Percentiles rank a stretch among this genome's conserved stretches.
Conservation (phyloP, 2,329 filamentous ascomycete species). For the Cytospora mali region DNA sequence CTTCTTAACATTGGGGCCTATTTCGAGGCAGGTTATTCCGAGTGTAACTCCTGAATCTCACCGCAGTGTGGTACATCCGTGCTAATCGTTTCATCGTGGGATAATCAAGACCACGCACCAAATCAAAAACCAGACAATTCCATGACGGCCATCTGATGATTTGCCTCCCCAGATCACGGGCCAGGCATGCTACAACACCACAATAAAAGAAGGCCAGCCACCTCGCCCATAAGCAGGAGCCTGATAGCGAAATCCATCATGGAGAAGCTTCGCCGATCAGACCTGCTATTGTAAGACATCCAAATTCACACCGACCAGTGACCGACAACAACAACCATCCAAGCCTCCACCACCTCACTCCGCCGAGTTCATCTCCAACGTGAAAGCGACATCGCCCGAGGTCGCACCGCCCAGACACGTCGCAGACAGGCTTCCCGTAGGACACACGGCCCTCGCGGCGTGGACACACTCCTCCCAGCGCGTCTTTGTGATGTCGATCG, state of each 20-base stretch:
- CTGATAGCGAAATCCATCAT: neutral
- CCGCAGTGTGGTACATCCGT: neutral
- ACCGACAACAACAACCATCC: no score
- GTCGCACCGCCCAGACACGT: slow-evolving; percentile 53
- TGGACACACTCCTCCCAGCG: slow-evolving; percentile 57
- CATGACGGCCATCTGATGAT: neutral
- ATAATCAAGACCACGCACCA: neutral
- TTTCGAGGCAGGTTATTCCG: neutral
- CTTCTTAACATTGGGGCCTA: neutral
- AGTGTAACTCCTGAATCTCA: neutral
- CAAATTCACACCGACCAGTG: neutral
- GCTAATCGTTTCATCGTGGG: neutral
- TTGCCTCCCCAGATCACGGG: neutral
- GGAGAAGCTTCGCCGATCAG: neutral
- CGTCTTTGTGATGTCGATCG: slow-evolving; percentile 56
- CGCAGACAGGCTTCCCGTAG: slow-evolving; percentile 50
- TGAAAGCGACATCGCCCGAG: slow-evolving; percentile 49
- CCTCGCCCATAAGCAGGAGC: neutral
- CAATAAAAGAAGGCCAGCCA: neutral
- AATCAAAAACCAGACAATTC: neutral
- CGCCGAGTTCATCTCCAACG: slow-evolving; percentile 35
- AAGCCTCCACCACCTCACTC: neutral
- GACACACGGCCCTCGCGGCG: slow-evolving; percentile 54
- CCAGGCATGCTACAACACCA: neutral
- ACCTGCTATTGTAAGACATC: neutral